Evolutionary conservation across 2,329 filamentous ascomycete genomes (phyloP).

Genomic region (Hypoxylon sp.): DNA sequence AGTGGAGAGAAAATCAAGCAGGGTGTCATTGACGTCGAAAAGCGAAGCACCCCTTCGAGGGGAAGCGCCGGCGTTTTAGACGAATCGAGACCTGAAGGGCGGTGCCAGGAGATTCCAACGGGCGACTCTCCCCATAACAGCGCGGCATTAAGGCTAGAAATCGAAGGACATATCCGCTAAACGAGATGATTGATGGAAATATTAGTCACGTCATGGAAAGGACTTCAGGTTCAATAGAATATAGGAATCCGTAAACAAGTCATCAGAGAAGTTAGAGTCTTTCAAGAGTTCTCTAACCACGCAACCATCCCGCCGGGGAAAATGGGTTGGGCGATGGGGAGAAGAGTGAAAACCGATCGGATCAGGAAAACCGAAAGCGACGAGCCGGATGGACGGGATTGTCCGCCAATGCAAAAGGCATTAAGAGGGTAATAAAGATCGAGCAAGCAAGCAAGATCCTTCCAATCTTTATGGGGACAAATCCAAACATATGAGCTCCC

Average conservation of each 20-base stretch:
- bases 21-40: constrained; percentile 20
- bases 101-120: constrained; percentile 12
- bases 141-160: constrained; percentile 13
- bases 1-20: constrained; percentile 14
- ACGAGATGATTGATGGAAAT: constrained; percentile 27
- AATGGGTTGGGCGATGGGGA: no score
- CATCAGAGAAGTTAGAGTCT: no score
- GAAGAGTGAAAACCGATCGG: not conserved
- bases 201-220: no score
- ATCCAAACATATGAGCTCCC: no score
- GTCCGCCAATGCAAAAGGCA: no score
- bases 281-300: no score
- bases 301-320: constrained; percentile 13
- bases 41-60: constrained; percentile 10
- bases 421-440: no score
- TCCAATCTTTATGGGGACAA: constrained; percentile 5
- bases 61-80: constrained; percentile 21
- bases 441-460: constrained; percentile 5
- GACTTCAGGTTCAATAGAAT: no score
- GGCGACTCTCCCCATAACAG: constrained; percentile 3
- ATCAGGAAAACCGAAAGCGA: no score
- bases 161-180: constrained; percentile 3
- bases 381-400: no score
- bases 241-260: no score
- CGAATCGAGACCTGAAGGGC: constrained; percentile 33